Evolutionary conservation across 2,329 filamentous ascomycete genomes (phyloP), one percentile per base, ranked within the genome.

Genomic region (Neurospora sp.): DNA sequence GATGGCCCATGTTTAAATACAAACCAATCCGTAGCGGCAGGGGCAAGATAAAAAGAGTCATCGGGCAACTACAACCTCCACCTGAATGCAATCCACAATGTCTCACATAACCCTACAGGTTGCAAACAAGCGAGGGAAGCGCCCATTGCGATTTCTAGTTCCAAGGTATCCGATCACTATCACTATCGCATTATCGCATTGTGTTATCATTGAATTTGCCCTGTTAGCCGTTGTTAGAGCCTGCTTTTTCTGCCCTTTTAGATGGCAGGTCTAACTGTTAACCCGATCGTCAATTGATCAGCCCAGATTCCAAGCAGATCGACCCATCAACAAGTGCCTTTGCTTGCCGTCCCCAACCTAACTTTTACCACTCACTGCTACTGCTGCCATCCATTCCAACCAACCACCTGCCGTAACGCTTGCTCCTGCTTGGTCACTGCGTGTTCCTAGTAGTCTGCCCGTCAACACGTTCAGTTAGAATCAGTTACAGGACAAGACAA

Each of bases 261-360:
- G 46, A 15, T 6, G 19, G 19, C 15, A 62, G 52, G 52, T 36
- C 52, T 36, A 62, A 62, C 15, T 62, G 52, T 62, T 62, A 62
- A 62, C 52, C 52, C 28, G 52, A 41, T 67, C 68, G 37, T 68
- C 67, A 73, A 69, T 67, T 67, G 68, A 75, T 76, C 75, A 74
- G 73, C 74, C 74, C 75, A 75, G 74, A 73, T 73, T 75, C 70
- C 72, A 71, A 28, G 68, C 68, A 70, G 69, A 74, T 76, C 75
- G 74, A 71, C 75, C 74, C 75, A 75, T 74, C 69, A 62, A 62
- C 52, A 33, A 62, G 52, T 62, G 28, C 52, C 19, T 36, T 62
- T 62, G 52, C 52, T 62, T 62, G 66, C 67, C 43, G 67, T 68
- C 41, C 38, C 39, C 19, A 57, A 57, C 41, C 67, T 52, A 62